Percentiles rank a stretch among this genome's conserved stretches.
phyloP scores from a whole-genome alignment of 768 basidiomycete species.

The Mrakia blollopis region DNA sequence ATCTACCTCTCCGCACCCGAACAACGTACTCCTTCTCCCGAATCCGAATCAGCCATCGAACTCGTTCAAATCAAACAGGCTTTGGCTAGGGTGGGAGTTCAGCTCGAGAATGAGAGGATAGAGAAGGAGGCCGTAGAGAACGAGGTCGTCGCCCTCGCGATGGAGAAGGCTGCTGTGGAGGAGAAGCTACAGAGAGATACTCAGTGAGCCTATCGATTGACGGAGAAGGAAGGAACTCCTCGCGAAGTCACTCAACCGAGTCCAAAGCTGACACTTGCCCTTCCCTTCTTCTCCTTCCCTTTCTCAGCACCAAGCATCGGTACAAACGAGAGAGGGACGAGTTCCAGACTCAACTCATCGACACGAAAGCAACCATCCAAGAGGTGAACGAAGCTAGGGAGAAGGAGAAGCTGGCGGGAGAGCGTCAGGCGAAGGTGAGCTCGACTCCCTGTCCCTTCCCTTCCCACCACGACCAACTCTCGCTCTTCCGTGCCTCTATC shows the following conservation, averaged over 20 bases:
- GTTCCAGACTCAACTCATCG: not conserved
- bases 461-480: no score
- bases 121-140: no score
- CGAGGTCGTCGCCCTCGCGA: no score
- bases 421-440: not conserved
- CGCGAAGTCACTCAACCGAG: no score
- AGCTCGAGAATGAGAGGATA: no score
- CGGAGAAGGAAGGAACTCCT: no score
- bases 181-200: no score
- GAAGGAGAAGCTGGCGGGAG: not conserved
- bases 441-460: not conserved
- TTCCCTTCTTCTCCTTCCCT: not conserved
- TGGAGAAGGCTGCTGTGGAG: no score
- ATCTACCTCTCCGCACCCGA: not conserved
- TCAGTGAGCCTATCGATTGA: no score
- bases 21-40: not conserved
- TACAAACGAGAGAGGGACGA: not conserved
- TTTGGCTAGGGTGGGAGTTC: not conserved
- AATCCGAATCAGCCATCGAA: not conserved
- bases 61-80: not conserved
- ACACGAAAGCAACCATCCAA: not conserved
- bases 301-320: not conserved
- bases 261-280: no score
- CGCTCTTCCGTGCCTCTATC: not conserved
- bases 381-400: not conserved